Percentiles rank a stretch among this genome's conserved stretches.
These are phyloP conservation scores for Rhizodiscina lignyota DNA, from an alignment of 495 filamentous ascomycete genomes.

Conservation along the genomic window DNA sequence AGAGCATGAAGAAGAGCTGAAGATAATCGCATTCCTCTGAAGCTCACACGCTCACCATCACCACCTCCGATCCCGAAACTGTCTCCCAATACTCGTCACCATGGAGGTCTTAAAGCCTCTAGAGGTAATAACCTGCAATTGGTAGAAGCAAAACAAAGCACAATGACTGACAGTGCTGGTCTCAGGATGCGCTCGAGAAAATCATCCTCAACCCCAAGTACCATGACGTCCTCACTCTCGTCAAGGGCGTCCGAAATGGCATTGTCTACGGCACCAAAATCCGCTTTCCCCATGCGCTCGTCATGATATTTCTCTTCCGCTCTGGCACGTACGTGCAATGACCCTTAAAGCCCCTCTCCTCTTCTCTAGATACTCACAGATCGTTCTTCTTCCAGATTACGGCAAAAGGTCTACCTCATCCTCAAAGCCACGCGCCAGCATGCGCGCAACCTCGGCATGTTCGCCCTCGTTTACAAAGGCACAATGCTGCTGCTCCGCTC, in stretches of 20 bases:
- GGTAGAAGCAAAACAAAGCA: background rate
- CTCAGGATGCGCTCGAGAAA: slow-evolving; percentile 32
- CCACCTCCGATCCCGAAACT: no score
- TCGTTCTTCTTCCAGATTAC: slow-evolving; percentile 32
- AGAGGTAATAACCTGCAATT: background rate
- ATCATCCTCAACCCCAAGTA: slow-evolving; percentile 69
- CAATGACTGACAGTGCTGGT: background rate
- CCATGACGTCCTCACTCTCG: slow-evolving; percentile 60
- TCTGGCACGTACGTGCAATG: slow-evolving; percentile 51
- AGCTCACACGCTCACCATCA: no score
- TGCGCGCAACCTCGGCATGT: slow-evolving; percentile 78
- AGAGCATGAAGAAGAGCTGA: no score
- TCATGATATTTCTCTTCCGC: slow-evolving; percentile 94
- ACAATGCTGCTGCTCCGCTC: slow-evolving; percentile 54
- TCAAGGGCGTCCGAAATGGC: slow-evolving; percentile 92
- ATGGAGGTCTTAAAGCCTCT: background rate
- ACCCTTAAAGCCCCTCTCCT: background rate
- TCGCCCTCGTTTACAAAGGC: slow-evolving; percentile 77
- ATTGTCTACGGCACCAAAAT: slow-evolving; percentile 95
- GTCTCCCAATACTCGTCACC: no score
- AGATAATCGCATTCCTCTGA: no score
- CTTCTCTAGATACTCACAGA: background rate
- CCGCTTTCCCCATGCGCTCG: slow-evolving; percentile 92
- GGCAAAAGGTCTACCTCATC: slow-evolving; percentile 62
- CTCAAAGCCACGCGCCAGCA: slow-evolving; percentile 77